These are phyloP conservation scores for Epichloe coenophiala DNA, from an alignment of 2,329 filamentous ascomycete genomes.

Conservation along the genomic window DNA sequence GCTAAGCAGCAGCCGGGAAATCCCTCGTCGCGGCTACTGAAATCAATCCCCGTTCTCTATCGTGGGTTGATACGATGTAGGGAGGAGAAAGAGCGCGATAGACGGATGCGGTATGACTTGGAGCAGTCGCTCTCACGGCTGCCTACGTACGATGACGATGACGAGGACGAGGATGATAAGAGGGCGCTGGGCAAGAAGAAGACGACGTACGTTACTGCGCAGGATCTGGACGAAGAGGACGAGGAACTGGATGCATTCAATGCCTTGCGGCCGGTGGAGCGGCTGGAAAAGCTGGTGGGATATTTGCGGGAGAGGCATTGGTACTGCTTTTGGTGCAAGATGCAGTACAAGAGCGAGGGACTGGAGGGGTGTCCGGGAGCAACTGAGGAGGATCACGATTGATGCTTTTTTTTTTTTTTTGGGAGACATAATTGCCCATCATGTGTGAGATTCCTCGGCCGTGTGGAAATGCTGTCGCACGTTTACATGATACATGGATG, in stretches of 20 bases:
- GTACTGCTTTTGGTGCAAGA: slow-evolving; percentile 98
- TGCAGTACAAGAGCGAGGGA: slow-evolving; percentile 53
- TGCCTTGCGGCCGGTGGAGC: slow-evolving; percentile 50
- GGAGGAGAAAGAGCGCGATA: slow-evolving; percentile 55
- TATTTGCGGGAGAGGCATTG: slow-evolving; percentile 57
- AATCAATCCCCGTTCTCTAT: slow-evolving; percentile 65
- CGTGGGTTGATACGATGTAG: slow-evolving; percentile 58
- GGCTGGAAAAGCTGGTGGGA: slow-evolving; percentile 50
- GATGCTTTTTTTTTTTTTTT: neutral
- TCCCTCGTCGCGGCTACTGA: slow-evolving; percentile 27
- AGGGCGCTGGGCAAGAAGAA: slow-evolving; percentile 49
- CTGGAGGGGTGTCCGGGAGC: slow-evolving; percentile 85
- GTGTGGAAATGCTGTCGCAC: too few species aligned
- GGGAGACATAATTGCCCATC: neutral
- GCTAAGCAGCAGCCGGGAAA: slow-evolving; percentile 21
- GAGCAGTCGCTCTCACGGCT: slow-evolving; percentile 49
- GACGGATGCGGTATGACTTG: slow-evolving; percentile 50
- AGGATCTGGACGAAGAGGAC: slow-evolving; percentile 67
- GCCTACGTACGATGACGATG: slow-evolving; percentile 54
- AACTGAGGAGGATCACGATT: slow-evolving; percentile 70
- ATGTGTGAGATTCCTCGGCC: too few species aligned
- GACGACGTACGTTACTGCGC: slow-evolving; percentile 44
- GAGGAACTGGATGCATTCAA: slow-evolving; percentile 70
- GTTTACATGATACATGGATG: too few species aligned
- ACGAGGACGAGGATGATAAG: slow-evolving; percentile 61